Percentiles rank a stretch among this genome's conserved stretches.
Evolutionary conservation across 78 protist species (phyloP).

Genomic region (Dictyostelium intermedium): DNA sequence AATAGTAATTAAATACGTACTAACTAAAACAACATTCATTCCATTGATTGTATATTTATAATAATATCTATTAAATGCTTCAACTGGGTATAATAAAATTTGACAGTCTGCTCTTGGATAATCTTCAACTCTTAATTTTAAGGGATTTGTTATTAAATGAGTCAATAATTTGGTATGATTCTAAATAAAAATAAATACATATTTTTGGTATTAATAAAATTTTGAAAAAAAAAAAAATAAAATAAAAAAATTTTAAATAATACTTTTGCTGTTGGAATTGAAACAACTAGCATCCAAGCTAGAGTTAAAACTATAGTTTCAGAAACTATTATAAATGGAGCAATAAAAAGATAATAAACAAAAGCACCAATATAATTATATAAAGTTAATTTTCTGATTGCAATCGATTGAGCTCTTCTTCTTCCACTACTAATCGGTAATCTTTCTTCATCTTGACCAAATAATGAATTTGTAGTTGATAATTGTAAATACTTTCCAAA

Average conservation of each 20-base stretch:
- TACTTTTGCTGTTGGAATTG: constrained; percentile 87
- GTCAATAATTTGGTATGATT: constrained; percentile 14
- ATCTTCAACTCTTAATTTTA: neutral
- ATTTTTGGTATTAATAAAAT: neutral
- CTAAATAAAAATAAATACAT: neutral
- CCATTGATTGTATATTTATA: constrained; percentile 80
- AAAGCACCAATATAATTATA: constrained; percentile 38
- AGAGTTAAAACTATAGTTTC: constrained; percentile 42
- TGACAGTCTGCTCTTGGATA: constrained; percentile 34
- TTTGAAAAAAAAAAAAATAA: neutral
- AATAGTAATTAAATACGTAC: constrained; percentile 50
- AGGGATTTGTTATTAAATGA: constrained; percentile 25
- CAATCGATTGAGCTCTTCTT: neutral
- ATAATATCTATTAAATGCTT: constrained; percentile 78
- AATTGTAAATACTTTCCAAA: constrained; percentile 71
- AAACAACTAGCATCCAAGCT: constrained; percentile 80
- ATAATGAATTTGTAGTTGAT: neutral
- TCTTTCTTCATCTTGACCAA: constrained; percentile 26
- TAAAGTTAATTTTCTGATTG: neutral
- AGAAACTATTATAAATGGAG: constrained; percentile 37
- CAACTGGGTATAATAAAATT: constrained; percentile 62
- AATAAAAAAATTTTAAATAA: neutral
- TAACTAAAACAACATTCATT: constrained; percentile 75
- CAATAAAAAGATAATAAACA: constrained; percentile 23
- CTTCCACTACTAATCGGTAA: neutral